Evolutionary conservation across 176 grass and related monocot species (phyloP).

Genomic region (Rhipidocladum racemiflorum): DNA sequence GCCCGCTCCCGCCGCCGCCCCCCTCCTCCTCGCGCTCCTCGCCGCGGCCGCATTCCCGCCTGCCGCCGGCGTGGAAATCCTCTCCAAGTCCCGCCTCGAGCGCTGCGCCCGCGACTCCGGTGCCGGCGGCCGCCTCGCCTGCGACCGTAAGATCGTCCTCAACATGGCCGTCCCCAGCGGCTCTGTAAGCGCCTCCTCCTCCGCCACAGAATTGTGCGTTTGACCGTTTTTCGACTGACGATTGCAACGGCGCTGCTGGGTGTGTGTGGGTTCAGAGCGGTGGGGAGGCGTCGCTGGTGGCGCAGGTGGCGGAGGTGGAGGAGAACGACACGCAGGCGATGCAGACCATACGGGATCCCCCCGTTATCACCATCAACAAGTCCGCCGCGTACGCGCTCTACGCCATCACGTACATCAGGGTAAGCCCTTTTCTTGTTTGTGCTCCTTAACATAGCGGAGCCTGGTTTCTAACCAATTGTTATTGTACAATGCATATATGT

Average conservation of each 20-base stretch:
- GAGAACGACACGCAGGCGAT: slow-evolving; percentile 39
- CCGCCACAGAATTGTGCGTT: neutral
- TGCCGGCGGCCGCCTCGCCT: slow-evolving; percentile 39
- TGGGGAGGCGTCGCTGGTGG: slow-evolving; percentile 71
- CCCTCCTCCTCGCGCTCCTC: slow-evolving; percentile 23
- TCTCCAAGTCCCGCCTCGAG: slow-evolving; percentile 70
- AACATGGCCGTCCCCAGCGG: slow-evolving; percentile 65
- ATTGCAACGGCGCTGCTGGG: neutral
- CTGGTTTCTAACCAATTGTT: neutral
- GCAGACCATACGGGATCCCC: slow-evolving; percentile 46
- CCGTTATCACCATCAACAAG: slow-evolving; percentile 71
- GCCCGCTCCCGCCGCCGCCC: neutral
- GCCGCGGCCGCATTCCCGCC: neutral
- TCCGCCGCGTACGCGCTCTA: slow-evolving; percentile 55
- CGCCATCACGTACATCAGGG: slow-evolving; percentile 55
- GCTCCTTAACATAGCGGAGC: neutral
- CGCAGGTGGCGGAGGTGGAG: slow-evolving; percentile 57
- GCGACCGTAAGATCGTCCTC: slow-evolving; percentile 66
- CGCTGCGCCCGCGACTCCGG: slow-evolving; percentile 41
- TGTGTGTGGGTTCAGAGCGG: slow-evolving; percentile 48
- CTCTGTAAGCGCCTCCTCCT: slow-evolving; percentile 31
- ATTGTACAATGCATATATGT: neutral
- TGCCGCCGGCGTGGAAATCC: slow-evolving; percentile 41
- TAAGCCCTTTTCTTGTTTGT: slow-evolving; percentile 27
- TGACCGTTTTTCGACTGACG: slow-evolving; percentile 23